These are phyloP conservation scores for Vitis rupestris DNA, from an alignment of 164 flowering plant genomes.

Conservation along the genomic window DNA sequence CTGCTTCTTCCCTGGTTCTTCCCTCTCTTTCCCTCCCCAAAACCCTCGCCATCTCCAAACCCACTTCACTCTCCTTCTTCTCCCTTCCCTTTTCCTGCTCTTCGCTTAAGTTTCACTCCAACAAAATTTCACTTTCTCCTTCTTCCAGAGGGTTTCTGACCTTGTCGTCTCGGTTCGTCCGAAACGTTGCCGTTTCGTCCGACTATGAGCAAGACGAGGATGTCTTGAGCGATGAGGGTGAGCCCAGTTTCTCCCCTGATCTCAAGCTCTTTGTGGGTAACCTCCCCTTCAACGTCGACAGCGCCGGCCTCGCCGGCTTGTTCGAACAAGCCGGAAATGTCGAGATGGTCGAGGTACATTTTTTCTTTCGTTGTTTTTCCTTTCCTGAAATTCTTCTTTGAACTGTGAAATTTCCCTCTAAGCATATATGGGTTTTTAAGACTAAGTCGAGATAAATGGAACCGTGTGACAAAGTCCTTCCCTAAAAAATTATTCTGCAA, in stretches of 20 bases:
- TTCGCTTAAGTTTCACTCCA: conserved; percentile 13
- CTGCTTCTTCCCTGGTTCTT: conserved; percentile 39
- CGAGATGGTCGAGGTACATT: conserved; percentile 83
- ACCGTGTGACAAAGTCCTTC: too few species aligned
- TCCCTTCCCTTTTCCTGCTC: conserved; percentile 3
- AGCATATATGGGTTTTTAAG: not conserved
- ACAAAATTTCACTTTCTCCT: conserved; percentile 22
- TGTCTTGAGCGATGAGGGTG: conserved; percentile 23
- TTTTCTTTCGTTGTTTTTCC: not conserved
- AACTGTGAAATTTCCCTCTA: not conserved
- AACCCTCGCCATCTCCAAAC: conserved; percentile 31
- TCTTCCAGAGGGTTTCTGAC: conserved; percentile 6
- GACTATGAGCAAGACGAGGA: conserved; percentile 53
- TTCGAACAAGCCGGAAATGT: conserved; percentile 81
- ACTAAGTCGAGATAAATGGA: too few species aligned
- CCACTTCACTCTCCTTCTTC: conserved; percentile 23
- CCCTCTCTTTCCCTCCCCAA: conserved; percentile 40
- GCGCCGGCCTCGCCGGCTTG: conserved; percentile 64
- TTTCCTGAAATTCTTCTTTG: not conserved
- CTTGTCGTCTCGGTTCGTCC: conserved; percentile 37
- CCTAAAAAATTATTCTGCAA: not conserved
- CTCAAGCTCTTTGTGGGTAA: conserved; percentile 80
- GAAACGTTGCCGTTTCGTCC: conserved; percentile 46
- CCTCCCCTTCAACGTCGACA: conserved; percentile 67
- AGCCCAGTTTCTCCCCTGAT: conserved; percentile 43